Base-by-base conservation (phyloP, 176 grass and related monocot species). In the Aechmea fasciata region DNA sequence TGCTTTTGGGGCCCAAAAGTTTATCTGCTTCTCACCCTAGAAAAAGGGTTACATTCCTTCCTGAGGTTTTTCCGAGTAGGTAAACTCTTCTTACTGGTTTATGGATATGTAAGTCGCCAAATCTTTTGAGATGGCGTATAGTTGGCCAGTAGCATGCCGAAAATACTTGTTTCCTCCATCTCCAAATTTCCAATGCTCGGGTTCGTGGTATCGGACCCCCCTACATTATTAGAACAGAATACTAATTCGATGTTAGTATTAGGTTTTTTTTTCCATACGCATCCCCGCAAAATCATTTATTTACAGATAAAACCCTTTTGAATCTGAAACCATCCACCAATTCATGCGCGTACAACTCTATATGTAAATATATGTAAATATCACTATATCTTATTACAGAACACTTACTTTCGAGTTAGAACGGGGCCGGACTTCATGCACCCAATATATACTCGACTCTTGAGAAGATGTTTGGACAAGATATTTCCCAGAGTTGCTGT, bases 381-480 rank as follows among this genome's bases (percentile, higher is more conserved):
- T 24, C 24, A 24, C 24, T 24, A 24, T 1, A 24, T 24, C 24
- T 24, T 24, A 24, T 24, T 24, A 57, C 15, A 70, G 59, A 54
- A 20, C 1, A 77, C 86, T 84, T 88, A 96, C 92, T 89, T 96
- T 26, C 80, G 78, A 71, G 83, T 77, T 13, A 96, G 70, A 11
- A 96, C 85, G 19, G 88, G 92, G 11, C 92, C 92, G 69, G 88
- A 91, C 50, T 96, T 96, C 92, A 96, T 96, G 85, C 92, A 96
- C 66, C 92, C 92, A 77, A 88, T 96, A 64, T 96, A 96, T 69
- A 96, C 77, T 51, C 92, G 82, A 62, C 83, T 80, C 73, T 80
- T 96, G 24, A 57, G 69, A 73, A 91, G 54, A 66, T 91, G 82
- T 68, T 85, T 91, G 13, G 84, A 81, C 75, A 96, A 83, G 71